Conservation (phyloP, 345 rosid species). For the Moringa oleifera region DNA sequence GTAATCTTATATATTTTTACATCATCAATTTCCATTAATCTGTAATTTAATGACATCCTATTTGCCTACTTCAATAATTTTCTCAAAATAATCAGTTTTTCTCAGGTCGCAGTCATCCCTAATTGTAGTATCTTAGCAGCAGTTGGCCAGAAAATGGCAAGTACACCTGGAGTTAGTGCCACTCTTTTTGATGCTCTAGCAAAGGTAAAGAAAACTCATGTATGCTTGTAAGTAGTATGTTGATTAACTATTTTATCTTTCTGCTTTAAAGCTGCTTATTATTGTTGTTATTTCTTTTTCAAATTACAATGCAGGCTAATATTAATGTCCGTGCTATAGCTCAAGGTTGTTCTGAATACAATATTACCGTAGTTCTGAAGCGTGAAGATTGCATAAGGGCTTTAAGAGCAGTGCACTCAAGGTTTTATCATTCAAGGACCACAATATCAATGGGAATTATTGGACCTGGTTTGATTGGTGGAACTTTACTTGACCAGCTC, state of each 20-base stretch:
- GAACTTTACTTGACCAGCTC: conserved; percentile 88
- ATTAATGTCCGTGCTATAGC: conserved; percentile 95
- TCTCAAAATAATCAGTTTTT: conserved; percentile 19
- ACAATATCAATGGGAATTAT: conserved; percentile 91
- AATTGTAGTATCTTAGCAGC: conserved; percentile 96
- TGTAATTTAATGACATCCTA: not conserved
- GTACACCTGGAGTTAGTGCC: conserved; percentile 97
- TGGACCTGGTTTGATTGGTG: conserved; percentile 97
- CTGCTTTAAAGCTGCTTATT: conserved; percentile 2
- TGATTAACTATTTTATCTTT: not conserved
- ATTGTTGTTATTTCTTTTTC: not conserved
- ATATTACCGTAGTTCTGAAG: conserved; percentile 80
- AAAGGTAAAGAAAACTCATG: conserved; percentile 43
- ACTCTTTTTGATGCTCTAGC: conserved; percentile 96
- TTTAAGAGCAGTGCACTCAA: conserved; percentile 91
- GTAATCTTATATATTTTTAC: too few species aligned
- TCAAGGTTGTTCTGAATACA: conserved; percentile 99
- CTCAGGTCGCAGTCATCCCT: conserved; percentile 73
- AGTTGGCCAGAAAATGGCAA: conserved; percentile 99
- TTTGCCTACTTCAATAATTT: conserved; percentile 2
- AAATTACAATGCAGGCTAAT: conserved; percentile 61
- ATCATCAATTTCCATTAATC: too few species aligned
- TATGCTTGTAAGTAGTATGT: not conserved
- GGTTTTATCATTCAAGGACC: conserved; percentile 91
- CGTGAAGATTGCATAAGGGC: conserved; percentile 95